Base-by-base conservation (phyloP, 495 filamentous ascomycete genomes). In the Penicillium antarcticum region DNA sequence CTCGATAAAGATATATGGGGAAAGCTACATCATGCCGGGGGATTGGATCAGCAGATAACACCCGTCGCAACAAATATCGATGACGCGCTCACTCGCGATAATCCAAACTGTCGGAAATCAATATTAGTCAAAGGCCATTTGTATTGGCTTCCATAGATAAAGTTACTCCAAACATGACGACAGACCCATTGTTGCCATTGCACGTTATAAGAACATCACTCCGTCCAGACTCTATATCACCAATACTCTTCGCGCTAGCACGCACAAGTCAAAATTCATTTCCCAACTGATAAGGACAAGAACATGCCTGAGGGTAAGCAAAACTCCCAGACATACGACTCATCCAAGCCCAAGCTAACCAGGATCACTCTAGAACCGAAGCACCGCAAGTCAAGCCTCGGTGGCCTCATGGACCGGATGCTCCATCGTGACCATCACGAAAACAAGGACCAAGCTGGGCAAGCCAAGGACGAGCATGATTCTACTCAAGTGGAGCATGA, bases 371-470 rank as follows among this genome's bases (percentile, higher is more conserved):
- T 34, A 47, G 45, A 39, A 17, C 36, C 45, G 0, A 32, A 48
- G 9, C 35, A 40, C 12, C 45, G 36, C 23, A 39, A 40, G 21
- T 34, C 33, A 39, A 40, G 45, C 13, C 18, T 48, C 9, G 35
- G 36, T 7, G 45, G 35, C 45, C 24, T 48, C 23, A 32, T 48
- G 45, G 45, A 48, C 16, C 35, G 34, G 7, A 31, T 52, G 24
- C 41, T 52, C 32, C 49, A 52, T 12, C 49, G 35, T 10, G 41
- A 36, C 1, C 40, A 45, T 31, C 39, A 35, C 24, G 18, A 52
- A 1, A 23, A 51, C 3, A 31, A 52, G 13, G 41, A 52, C 5
- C 33, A 31, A 3, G 33, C 17, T 4, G 11, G 17, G 12, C 18
- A 39, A 24, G 19, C 37, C 16, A 44, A 42, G 35, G 41, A 44